Evolutionary conservation across 1,284 basidiomycete species (phyloP).

Genomic region (Volvariella surrecta): DNA sequence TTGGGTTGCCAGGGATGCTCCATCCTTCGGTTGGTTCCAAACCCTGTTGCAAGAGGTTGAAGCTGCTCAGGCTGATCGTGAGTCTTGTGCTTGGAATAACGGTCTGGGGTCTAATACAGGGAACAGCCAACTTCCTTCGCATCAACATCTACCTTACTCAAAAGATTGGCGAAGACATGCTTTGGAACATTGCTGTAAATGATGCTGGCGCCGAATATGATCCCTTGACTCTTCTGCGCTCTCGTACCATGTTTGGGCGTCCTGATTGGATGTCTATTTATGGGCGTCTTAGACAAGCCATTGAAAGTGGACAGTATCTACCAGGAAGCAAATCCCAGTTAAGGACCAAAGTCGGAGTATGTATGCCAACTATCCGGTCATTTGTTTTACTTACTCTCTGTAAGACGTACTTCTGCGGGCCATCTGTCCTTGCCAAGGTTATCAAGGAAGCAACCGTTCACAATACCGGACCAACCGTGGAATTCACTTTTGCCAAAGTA

Average conservation of each 20-base stretch:
- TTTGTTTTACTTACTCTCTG: slow-evolving; percentile 8
- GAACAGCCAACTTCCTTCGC: slow-evolving; percentile 74
- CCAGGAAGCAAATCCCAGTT: slow-evolving; percentile 69
- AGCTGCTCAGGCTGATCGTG: slow-evolving; percentile 75
- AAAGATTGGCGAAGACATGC: slow-evolving; percentile 76
- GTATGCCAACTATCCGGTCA: slow-evolving; percentile 18
- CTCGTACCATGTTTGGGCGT: slow-evolving; percentile 82
- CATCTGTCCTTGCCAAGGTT: slow-evolving; percentile 59
- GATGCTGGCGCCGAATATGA: slow-evolving; percentile 77
- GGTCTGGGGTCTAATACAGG: slow-evolving; percentile 1
- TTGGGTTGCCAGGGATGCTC: slow-evolving; percentile 84
- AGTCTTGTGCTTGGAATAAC: slow-evolving; percentile 22
- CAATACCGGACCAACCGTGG: slow-evolving; percentile 44
- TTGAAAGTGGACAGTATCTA: slow-evolving; percentile 73
- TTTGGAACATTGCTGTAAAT: slow-evolving; percentile 87
- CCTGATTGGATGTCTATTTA: slow-evolving; percentile 83
- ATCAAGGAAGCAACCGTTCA: slow-evolving; percentile 63
- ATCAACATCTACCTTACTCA: slow-evolving; percentile 89
- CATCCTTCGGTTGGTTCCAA: slow-evolving; percentile 94
- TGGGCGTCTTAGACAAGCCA: slow-evolving; percentile 56
- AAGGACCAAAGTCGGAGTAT: slow-evolving; percentile 74
- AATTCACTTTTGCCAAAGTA: slow-evolving; percentile 79
- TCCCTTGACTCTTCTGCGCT: slow-evolving; percentile 76
- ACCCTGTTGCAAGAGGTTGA: slow-evolving; percentile 78
- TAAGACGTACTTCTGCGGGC: slow-evolving; percentile 85